A percentile compares a stretch with the other conserved stretches of the same genome.
Evolutionary conservation across 176 grass and related monocot species (phyloP).

Genomic region (Urochloa ruziziensis): DNA sequence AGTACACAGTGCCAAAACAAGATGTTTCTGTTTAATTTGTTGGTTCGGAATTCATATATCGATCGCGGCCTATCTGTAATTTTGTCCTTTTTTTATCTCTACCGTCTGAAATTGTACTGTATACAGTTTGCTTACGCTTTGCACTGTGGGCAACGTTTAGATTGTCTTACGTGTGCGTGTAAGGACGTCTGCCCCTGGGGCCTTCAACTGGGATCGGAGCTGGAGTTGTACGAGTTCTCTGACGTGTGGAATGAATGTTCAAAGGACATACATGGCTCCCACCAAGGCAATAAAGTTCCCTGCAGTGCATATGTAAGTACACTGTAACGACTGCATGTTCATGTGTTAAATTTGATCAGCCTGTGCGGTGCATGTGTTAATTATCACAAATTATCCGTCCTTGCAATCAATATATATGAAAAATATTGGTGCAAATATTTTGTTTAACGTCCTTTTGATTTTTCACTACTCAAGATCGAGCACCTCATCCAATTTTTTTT

Average conservation of each 20-base stretch:
- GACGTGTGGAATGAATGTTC: background rate
- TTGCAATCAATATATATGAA: no score
- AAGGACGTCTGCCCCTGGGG: background rate
- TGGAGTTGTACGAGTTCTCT: background rate
- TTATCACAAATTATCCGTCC: background rate
- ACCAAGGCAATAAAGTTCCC: background rate
- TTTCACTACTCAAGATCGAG: no score
- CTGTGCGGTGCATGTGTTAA: no score
- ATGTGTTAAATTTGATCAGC: background rate
- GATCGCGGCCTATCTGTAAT: no score
- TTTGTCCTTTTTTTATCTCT: background rate
- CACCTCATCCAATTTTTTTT: no score
- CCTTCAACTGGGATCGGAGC: background rate
- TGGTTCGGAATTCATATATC: no score
- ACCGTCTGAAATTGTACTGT: background rate
- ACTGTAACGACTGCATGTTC: conserved; percentile 4
- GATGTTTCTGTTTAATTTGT: no score
- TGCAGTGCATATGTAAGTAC: conserved; percentile 16
- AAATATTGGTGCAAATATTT: no score
- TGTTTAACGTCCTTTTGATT: no score
- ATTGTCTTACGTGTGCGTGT: background rate
- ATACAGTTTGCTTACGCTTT: background rate
- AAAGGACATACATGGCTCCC: background rate
- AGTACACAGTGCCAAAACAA: no score
- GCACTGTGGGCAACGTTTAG: background rate